Base-by-base conservation (phyloP, 2,329 filamentous ascomycete genomes). In the Epichloe gansuensis region DNA sequence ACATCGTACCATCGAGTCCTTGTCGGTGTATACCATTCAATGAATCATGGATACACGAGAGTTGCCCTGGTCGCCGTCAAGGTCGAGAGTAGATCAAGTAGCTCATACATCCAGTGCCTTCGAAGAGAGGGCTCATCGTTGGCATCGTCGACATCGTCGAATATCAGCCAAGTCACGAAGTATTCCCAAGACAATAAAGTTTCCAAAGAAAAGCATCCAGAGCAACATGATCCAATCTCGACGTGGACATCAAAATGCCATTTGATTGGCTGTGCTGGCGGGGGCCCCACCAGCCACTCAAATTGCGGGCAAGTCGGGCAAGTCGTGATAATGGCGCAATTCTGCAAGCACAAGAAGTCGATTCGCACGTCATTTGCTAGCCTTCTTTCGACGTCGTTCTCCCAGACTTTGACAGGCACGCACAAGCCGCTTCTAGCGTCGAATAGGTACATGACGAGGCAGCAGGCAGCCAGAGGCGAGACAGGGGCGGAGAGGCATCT, bases 341-440 rank as follows among this genome's bases (percentile, higher is more conserved):
- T 42, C 34, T 5, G 8, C 39, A 43, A 40, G 38, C 40, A 39
- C 49, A 49, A 21, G 15, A 27, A 17, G 35, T 46, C 27, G 15
- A n/a, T 38, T 49, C 46, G 51, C 51, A 52, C 51, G 51, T 45
- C 51, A 52, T 52, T 49, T 46, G 23, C 25, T 27, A 40, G 34
- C 34, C 47, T 17, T 27, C 23, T 40, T 44, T 36, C 27, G 50
- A 25, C 38, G 13, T 13, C 2, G 25, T 6, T 11, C 13, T n/a
- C 31, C 9, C 17, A 17, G 3, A 27, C 13, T 36, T 11, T 41
- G 15, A 31, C 43, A 45, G 25, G 43, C 43, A 45, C 23, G 43
- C 31, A 31, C 31, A 31, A 27, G 25, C 43, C 34, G 43, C 42
- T 45, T 45, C 42, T 45, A 31, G 25, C 43, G 43, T 31, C 43